phyloP scores from a whole-genome alignment of 1,139 yeast species.

The Debaryomycetaceae sp. region DNA sequence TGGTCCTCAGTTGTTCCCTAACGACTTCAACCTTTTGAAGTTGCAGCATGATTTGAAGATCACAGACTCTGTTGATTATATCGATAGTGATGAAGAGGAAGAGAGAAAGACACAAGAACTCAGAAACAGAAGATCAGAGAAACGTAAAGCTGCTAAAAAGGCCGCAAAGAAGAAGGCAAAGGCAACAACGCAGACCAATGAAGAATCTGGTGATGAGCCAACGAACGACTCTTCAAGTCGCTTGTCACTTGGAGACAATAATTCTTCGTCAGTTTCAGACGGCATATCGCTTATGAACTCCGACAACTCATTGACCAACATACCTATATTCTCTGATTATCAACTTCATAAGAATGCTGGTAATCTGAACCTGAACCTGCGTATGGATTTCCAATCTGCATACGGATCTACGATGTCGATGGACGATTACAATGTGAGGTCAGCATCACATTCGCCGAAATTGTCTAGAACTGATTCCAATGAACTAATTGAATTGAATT shows the following conservation, averaged over 20 bases:
- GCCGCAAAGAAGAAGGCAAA: conserved; percentile 12
- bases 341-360: conserved; percentile 34
- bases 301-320: conserved; percentile 50
- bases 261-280: conserved; percentile 43
- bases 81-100: conserved; percentile 53
- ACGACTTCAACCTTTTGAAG: conserved; percentile 44
- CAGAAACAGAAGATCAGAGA: conserved; percentile 40
- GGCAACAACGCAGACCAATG: conserved; percentile 1
- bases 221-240: conserved; percentile 17
- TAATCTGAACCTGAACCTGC: conserved; percentile 20
- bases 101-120: conserved; percentile 53
- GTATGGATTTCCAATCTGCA: conserved; percentile 24
- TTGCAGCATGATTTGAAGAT: conserved; percentile 29
- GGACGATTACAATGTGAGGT: conserved; percentile 23
- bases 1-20: conserved; percentile 45
- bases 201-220: conserved; percentile 3
- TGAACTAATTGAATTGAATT: conserved; percentile 37
- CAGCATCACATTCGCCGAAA: conserved; percentile 6
- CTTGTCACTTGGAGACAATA: conserved; percentile 19
- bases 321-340: conserved; percentile 53
- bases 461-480: conserved; percentile 22
- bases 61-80: conserved; percentile 21
- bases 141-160: conserved; percentile 19
- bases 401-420: conserved; percentile 26
- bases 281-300: conserved; percentile 54